These are phyloP conservation scores for Mikania micrantha DNA, from an alignment of 129 eudicot species.

Conservation along the genomic window DNA sequence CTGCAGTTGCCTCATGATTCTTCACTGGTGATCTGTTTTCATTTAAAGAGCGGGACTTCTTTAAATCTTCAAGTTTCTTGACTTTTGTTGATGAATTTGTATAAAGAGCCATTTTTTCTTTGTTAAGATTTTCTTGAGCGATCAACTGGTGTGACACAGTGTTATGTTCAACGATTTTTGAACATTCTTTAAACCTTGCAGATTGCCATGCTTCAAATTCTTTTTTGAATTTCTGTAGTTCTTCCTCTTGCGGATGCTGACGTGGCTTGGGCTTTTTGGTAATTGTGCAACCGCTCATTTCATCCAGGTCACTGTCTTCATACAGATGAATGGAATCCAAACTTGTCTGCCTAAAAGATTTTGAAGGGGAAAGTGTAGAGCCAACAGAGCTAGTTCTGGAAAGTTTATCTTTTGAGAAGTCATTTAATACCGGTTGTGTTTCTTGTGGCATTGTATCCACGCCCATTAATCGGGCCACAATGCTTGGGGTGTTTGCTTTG, in stretches of 20 bases:
- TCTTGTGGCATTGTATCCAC: conserved; percentile 66
- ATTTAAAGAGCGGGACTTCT: conserved; percentile 17
- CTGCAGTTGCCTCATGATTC: conserved; percentile 27
- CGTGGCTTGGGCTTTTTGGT: conserved; percentile 50
- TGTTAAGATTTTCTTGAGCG: conserved; percentile 81
- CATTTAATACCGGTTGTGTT: conserved; percentile 27
- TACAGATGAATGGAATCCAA: conserved; percentile 30
- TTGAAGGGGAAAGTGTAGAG: conserved; percentile 24
- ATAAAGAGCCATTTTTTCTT: conserved; percentile 57
- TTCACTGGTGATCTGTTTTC: conserved; percentile 23
- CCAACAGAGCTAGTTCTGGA: conserved; percentile 36
- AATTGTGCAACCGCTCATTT: conserved; percentile 31
- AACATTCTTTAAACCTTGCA: conserved; percentile 74
- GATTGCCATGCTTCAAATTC: conserved; percentile 96
- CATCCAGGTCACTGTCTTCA: conserved; percentile 32
- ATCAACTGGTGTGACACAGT: conserved; percentile 47
- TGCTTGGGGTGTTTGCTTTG: conserved; percentile 59
- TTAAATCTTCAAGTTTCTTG: conserved; percentile 27
- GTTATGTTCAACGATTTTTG: conserved; percentile 50
- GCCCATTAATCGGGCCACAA: conserved; percentile 96
- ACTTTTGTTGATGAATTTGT: conserved; percentile 33
- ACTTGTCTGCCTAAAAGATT: conserved; percentile 25
- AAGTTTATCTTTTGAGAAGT: conserved; percentile 29
- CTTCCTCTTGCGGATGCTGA: conserved; percentile 97
- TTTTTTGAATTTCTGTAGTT: conserved; percentile 86